Evolutionary conservation across 306 rosid genomes (phyloP).

Genomic region (Medicago lupulina): DNA sequence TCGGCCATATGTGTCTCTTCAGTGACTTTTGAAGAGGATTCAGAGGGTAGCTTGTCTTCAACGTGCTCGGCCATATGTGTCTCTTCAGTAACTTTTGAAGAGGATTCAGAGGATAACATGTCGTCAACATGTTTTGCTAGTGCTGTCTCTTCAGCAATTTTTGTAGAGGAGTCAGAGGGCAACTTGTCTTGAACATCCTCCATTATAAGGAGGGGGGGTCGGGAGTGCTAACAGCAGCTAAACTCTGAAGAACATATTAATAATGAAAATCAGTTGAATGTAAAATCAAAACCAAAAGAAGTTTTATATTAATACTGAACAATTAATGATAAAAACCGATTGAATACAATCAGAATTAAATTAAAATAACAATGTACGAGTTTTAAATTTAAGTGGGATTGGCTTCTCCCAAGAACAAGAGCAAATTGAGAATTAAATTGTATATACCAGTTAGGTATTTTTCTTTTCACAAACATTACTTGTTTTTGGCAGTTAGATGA

Average conservation of each 20-base stretch:
- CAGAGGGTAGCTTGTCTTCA: constrained; percentile 47
- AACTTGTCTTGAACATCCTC: constrained; percentile 66
- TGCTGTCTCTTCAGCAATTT: constrained; percentile 46
- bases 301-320: constrained; percentile 24
- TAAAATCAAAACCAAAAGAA: constrained; percentile 20
- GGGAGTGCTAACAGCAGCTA: constrained; percentile 46
- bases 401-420: background rate
- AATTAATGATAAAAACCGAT: constrained; percentile 38
- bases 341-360: constrained; percentile 26
- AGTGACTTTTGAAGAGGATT: constrained; percentile 37
- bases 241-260: constrained; percentile 46
- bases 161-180: constrained; percentile 43
- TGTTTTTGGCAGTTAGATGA: constrained; percentile 4
- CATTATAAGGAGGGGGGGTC: constrained; percentile 55
- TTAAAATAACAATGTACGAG: background rate
- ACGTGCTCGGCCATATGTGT: constrained; percentile 3
- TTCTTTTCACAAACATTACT: background rate
- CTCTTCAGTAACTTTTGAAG: constrained; percentile 38
- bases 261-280: constrained; percentile 37
- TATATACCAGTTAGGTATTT: constrained; percentile 22
- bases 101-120: constrained; percentile 46
- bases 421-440: constrained; percentile 18
- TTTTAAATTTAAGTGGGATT: constrained; percentile 32
- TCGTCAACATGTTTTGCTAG: constrained; percentile 40
- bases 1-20: constrained; percentile 28